Evolutionary conservation across 2,329 filamentous ascomycete species (phyloP).

Genomic region (Paecilomyces niveus): DNA sequence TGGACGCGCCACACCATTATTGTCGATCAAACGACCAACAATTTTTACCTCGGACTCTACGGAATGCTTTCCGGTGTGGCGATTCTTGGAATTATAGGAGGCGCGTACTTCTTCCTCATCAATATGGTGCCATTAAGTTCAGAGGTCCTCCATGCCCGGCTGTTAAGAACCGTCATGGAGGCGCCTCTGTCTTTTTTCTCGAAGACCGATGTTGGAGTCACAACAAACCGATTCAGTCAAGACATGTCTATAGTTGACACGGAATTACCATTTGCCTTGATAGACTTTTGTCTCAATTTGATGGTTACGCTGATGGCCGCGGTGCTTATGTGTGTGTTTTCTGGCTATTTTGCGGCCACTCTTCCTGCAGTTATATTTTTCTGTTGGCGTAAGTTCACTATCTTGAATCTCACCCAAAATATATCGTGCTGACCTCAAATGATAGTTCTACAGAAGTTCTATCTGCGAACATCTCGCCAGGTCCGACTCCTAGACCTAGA

Average conservation of each 20-base stretch:
- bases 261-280: constrained; percentile 6
- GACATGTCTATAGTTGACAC: constrained; percentile 12
- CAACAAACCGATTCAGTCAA: constrained; percentile 10
- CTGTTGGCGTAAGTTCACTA: constrained; percentile 35
- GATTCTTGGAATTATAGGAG: not conserved
- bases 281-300: constrained; percentile 18
- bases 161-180: constrained; percentile 2
- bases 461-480: constrained; percentile 44
- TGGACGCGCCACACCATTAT: no score
- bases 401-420: constrained; percentile 17
- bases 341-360: constrained; percentile 11
- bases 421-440: constrained; percentile 31
- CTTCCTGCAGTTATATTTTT: constrained; percentile 13
- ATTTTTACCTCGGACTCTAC: no score
- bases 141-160: not conserved
- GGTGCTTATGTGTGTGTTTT: constrained; percentile 15
- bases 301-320: constrained; percentile 24
- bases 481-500: constrained; percentile 48
- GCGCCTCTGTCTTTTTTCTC: constrained; percentile 5
- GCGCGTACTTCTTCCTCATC: not conserved
- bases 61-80: no score
- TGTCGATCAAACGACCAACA: no score
- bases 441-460: constrained; percentile 39
- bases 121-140: not conserved
- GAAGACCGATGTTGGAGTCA: constrained; percentile 4